Evolutionary conservation across 1,284 basidiomycete species (phyloP).

Genomic region (Cystobasidium slooffiae): DNA sequence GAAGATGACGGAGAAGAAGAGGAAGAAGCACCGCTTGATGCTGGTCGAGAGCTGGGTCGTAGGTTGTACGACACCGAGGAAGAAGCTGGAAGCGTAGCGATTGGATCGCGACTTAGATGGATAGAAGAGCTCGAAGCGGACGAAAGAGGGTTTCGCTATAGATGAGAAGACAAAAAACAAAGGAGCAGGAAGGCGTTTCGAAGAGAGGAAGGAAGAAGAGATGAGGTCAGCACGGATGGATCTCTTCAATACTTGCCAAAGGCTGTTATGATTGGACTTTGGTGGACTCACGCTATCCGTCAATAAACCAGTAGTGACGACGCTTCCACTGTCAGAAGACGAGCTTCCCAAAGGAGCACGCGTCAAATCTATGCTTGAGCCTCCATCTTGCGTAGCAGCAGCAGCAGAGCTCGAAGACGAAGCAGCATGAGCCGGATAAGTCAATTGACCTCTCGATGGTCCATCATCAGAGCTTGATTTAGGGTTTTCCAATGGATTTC

Average conservation of each 20-base stretch:
- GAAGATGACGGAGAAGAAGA: slow-evolving; percentile 8
- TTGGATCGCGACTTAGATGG: neutral
- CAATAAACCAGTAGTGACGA: slow-evolving; percentile 35
- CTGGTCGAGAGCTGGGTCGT: neutral
- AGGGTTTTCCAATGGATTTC: slow-evolving; percentile 15
- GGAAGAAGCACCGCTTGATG: neutral
- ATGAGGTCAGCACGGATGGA: too few species aligned
- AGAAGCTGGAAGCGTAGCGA: neutral
- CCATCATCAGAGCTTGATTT: neutral
- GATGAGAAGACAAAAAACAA: neutral
- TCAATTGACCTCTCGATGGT: slow-evolving; percentile 4
- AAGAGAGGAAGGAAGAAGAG: neutral
- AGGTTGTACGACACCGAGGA: neutral
- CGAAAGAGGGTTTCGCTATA: slow-evolving; percentile 8
- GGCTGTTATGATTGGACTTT: too few species aligned
- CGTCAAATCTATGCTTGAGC: neutral
- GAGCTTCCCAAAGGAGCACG: slow-evolving; percentile 8
- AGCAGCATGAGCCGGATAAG: slow-evolving; percentile 17
- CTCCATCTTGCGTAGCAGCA: neutral
- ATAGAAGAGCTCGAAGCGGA: neutral
- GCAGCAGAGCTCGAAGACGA: neutral
- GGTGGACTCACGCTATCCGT: slow-evolving; percentile 23
- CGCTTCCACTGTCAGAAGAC: slow-evolving; percentile 15
- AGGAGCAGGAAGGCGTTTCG: neutral
- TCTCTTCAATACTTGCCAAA: too few species aligned